Evolutionary conservation across 441 rosid species (phyloP).

Genomic region (Euphorbia corollata): DNA sequence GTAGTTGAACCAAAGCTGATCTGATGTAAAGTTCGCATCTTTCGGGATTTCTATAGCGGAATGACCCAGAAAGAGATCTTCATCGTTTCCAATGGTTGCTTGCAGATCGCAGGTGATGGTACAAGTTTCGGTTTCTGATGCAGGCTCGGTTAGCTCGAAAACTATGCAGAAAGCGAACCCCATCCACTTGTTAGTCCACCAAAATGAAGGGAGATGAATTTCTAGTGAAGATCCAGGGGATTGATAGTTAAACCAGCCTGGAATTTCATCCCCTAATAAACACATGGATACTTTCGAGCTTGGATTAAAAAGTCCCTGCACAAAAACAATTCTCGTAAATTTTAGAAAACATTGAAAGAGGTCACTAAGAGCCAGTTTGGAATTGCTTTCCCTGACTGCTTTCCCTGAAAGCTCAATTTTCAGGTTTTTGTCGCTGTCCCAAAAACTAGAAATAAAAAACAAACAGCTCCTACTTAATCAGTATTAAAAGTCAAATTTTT

Average conservation of each 20-base stretch:
- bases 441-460: too few species aligned
- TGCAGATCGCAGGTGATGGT: slow-evolving; percentile 8
- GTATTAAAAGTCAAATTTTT: too few species aligned
- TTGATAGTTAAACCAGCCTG: slow-evolving; percentile 16
- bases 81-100: background rate
- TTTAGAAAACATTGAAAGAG: background rate
- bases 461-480: too few species aligned
- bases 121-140: background rate
- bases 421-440: too few species aligned
- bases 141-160: slow-evolving; percentile 5
- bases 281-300: slow-evolving; percentile 5
- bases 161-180: slow-evolving; percentile 15
- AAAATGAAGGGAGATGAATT: slow-evolving; percentile 7
- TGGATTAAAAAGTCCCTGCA: slow-evolving; percentile 21
- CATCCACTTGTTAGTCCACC: slow-evolving; percentile 13
- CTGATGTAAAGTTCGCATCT: background rate
- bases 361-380: background rate
- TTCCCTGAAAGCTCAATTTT: too few species aligned
- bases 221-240: slow-evolving; percentile 10
- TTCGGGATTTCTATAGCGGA: background rate
- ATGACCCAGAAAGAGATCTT: slow-evolving; percentile 13
- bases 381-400: too few species aligned
- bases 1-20: background rate
- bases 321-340: background rate
- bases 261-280: slow-evolving; percentile 15